Base-by-base conservation (phyloP, 331 rosid genomes). In the Erythrophleum ivorense region DNA sequence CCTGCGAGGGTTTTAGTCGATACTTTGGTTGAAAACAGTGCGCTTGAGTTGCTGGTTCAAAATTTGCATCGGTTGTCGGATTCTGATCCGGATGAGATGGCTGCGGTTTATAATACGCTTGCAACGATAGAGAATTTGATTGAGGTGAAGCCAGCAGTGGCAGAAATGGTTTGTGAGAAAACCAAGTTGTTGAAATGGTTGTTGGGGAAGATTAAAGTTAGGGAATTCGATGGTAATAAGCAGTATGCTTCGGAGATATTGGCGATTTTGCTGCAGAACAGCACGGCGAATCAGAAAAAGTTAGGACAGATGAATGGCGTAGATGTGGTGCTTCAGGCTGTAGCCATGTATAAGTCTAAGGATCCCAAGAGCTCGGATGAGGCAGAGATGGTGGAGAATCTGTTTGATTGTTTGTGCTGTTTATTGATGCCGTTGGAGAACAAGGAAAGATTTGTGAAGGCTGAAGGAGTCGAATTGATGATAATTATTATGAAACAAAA, bases 391-490 rank as follows among this genome's bases (percentile, higher is more conserved):
- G 83, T 94, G 79, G 98, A 94, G 89, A 94, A 94, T 85, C 82
- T 94, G 86, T 94, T 94, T 70, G 95, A 92, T 68, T 92, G 95
- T 75, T 85, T 94, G 90, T 94, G 98, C n/a, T 91, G 98, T 76
- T 76, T 94, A 86, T 78, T 92, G 80, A 94, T 94, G 98, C 98
- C 97, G 0, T 69, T 94, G 89, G 98, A 94, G 87, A 94, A 94
- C 77, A 94, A 93, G 89, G 98, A 94, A 55, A 85, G 97, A 85
- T 94, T 94, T 86, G 90, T 94, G 80, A 94, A 91, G 89, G 97
- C 97, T n/a, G 98, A 94, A 84, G 98, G 98, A 38, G 98, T 94
- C 80, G 98, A 94, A 78, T 85, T 92, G 89, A 94, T 94, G 98
- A 91, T 94, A 36, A 94, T 94, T 77, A 92, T 92, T 19, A 92